Base-by-base conservation (phyloP, 169 alveolate species). In the Theileria equi region DNA sequence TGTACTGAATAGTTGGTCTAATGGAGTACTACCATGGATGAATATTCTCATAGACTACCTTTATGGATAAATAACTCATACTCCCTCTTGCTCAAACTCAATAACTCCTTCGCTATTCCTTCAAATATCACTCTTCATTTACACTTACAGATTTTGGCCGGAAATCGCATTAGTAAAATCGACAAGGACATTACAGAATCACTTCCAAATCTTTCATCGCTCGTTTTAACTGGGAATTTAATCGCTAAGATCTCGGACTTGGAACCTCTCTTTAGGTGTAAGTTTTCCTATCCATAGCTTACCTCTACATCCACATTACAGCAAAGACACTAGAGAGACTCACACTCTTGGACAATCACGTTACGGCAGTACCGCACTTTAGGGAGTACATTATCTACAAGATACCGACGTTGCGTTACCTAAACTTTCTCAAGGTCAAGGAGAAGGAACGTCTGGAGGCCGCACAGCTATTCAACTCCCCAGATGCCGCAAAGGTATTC, bases 191-290 rank as follows among this genome's bases (percentile, higher is more conserved):
- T 86, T 25, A 38, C 59, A 28, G 76, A 70, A 36, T 74, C 77
- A 25, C 66, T 92, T 19, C 95, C 96, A 10, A 88, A 89, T 44
- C 71, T 94, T 25, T 88, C 84, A 13, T 89, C 96, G 5, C 73
- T 94, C 45, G 81, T 94, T 40, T 83, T 94, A 23, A 81, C 97
- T 16, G 89, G 92, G 57, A 94, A 94, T 80, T 89, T 86, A 47
- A 55, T 87, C 48, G 67, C 76, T 40, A 67, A 50, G 21, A 64
- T 87, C 26, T 5, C 74, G n/a, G 89, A 82, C 53, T 77, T 87
- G 29, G 65, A 41, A 17, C 84, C 92, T 4, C 80, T 87, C 19
- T 81, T 78, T 63, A 71, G 66, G 31, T 77, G 87, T 48, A 65
- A 45, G 59, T 17, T 45, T 29, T 3, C 21, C 0, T 2, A 25